Percentiles rank a stretch among this genome's conserved stretches.
Conservation (phyloP, 2,329 filamentous ascomycete genomes). For the Xylariales sp. region DNA sequence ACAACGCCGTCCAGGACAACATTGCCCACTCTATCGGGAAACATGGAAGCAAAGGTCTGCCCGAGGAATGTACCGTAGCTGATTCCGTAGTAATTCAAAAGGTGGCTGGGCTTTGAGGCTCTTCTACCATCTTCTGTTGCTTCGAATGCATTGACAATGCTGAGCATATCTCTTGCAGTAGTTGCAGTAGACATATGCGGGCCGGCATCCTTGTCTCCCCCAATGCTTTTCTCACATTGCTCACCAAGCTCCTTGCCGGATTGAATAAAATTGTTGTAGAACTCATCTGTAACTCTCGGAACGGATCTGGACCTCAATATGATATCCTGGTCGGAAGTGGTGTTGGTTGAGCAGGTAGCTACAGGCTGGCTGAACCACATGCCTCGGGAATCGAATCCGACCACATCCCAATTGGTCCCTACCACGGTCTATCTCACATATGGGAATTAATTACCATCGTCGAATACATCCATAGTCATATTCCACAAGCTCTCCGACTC, state of each 20-base stretch:
- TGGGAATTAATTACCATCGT: not conserved
- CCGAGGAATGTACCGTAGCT: conserved; percentile 40
- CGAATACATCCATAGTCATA: no score
- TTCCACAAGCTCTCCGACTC: no score
- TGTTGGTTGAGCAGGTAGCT: conserved; percentile 7
- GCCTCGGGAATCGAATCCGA: conserved; percentile 8
- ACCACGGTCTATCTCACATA: not conserved
- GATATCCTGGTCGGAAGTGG: not conserved
- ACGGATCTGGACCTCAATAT: not conserved
- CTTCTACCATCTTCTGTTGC: conserved; percentile 9
- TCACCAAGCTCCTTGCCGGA: conserved; percentile 6
- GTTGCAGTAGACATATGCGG: conserved; percentile 16
- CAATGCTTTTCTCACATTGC: not conserved
- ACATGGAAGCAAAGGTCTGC: conserved; percentile 35
- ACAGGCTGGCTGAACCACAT: conserved; percentile 7
- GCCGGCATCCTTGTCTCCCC: conserved; percentile 7
- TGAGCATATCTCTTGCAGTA: conserved; percentile 19
- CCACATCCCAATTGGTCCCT: conserved; percentile 8
- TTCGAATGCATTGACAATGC: conserved; percentile 14
- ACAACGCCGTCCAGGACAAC: conserved; percentile 42
- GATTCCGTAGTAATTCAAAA: conserved; percentile 39
- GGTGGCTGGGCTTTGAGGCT: conserved; percentile 12
- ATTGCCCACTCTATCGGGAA: conserved; percentile 30
- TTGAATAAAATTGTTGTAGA: conserved; percentile 1
- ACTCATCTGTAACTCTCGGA: conserved; percentile 6